A percentile compares a stretch with the other conserved stretches of the same genome.
Evolutionary conservation across 1,284 basidiomycete genomes (phyloP).

Genomic region (Golubevia pallescens): DNA sequence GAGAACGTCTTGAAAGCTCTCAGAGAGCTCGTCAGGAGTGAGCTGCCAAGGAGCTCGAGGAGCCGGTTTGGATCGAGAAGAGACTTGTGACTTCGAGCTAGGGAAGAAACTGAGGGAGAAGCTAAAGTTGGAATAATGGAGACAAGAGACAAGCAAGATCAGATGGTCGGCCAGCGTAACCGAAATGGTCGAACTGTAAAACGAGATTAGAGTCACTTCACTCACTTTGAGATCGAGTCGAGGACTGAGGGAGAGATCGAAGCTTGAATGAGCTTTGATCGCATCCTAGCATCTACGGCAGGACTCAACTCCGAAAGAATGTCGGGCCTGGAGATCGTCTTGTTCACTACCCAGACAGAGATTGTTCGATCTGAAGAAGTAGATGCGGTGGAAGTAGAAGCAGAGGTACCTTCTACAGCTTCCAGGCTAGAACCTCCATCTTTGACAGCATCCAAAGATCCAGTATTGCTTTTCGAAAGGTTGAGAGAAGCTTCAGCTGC

Average conservation of each 20-base stretch:
- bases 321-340: not conserved
- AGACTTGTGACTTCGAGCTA: not conserved
- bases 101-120: not conserved
- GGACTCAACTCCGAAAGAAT: not conserved
- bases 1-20: slow-evolving; percentile 78
- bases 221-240: not conserved
- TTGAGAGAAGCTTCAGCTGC: too few species aligned
- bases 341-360: slow-evolving; percentile 1
- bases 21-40: slow-evolving; percentile 66
- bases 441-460: too few species aligned
- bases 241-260: not conserved
- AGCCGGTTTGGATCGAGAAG: slow-evolving; percentile 68
- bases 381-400: not conserved
- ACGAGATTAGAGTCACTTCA: not conserved
- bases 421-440: too few species aligned
- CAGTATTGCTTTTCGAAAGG: too few species aligned
- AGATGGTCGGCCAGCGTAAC: slow-evolving; percentile 69
- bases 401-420: too few species aligned
- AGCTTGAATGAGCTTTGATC: not conserved
- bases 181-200: slow-evolving; percentile 3
- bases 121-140: not conserved
- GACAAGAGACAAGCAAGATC: slow-evolving; percentile 71
- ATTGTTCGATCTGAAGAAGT: not conserved
- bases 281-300: not conserved
- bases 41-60: slow-evolving; percentile 27